These are phyloP conservation scores for Neofusicoccum cordaticola DNA, from an alignment of 2,329 filamentous ascomycete species.

Conservation along the genomic window DNA sequence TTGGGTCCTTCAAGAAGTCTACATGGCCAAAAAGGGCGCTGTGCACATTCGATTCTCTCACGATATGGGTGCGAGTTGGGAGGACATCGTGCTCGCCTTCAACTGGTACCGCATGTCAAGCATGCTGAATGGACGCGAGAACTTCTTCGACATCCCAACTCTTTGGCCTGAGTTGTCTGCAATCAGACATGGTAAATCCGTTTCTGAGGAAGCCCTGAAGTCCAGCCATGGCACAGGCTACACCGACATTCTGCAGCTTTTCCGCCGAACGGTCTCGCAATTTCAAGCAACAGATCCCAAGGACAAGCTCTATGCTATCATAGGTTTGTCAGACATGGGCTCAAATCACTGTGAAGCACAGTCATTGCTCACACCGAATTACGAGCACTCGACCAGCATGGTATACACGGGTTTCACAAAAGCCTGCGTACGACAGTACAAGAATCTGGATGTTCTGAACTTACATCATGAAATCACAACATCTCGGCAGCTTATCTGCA, in stretches of 20 bases:
- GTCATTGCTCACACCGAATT: neutral
- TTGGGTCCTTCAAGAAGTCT: neutral
- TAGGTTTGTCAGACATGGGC: neutral
- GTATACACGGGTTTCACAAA: neutral
- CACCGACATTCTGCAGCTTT: neutral
- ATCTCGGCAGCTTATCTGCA: neutral
- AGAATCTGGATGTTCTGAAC: neutral
- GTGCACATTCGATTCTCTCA: neutral
- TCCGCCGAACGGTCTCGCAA: neutral
- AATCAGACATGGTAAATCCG: too few relatives aligned
- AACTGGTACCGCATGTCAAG: neutral
- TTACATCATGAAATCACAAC: neutral
- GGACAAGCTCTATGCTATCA: neutral
- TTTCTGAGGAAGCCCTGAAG: too few relatives aligned
- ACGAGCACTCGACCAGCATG: neutral
- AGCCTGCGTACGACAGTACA: neutral
- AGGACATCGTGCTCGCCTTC: neutral
- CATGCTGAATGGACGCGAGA: too few relatives aligned
- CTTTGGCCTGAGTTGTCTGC: too few relatives aligned
- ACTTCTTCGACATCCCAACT: too few relatives aligned
- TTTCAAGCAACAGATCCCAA: neutral
- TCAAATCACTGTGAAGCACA: too few relatives aligned
- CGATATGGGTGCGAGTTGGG: neutral
- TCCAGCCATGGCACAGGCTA: neutral
- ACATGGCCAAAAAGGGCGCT: neutral